Evolutionary conservation across 2,329 filamentous ascomycete genomes (phyloP), one percentile per base, ranked within the genome.

Genomic region (Scedosporium aurantiacum): DNA sequence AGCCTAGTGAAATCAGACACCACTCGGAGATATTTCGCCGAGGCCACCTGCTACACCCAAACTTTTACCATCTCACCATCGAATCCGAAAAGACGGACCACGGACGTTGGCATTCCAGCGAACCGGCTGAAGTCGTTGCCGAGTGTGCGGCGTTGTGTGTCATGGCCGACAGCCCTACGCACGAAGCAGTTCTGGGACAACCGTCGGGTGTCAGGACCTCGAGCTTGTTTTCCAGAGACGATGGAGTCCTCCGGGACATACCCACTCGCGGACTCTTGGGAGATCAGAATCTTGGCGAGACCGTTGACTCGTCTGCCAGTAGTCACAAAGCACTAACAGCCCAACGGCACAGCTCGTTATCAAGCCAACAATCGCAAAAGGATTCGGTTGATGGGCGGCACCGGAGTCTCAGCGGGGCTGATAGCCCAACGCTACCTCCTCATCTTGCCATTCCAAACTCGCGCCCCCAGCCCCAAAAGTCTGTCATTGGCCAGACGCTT

Each of bases 51-150:
- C 74, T 94, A 16, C 90, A 94, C 70, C 87, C 89, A n/a, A 92
- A 92, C 71, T 93, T 94, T 71, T 92, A 90, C 70, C 87, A 81
- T 43, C 79, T 89, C 54, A 93, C 89, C 0, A 81, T 90, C 57
- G 90, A 94, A 64, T 88, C 90, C 2, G 90, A 94, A 70, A 83
- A 91, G 69, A 86, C 80, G 0, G 89, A 94, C 67, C 81, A 84
- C 63, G 86, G 87, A 50, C 84, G 89, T 59, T 94, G 88, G 87
- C 82, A 90, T 67, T 90, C 89, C 66, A 88, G 86, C 66, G 89
- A 92, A 65, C 85, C 89, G 6, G 84, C 89, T 1, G 90, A 93
- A 70, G 85, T 94, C 1, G 87, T 92, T 1, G 87, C 88, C 2
- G 86, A 90, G 65, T 94, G 90, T 66, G 87, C 91, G 77, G 83